Evolutionary conservation across 495 filamentous ascomycete species (phyloP), one percentile per base, ranked within the genome.

Genomic region (Collariella sp.): DNA sequence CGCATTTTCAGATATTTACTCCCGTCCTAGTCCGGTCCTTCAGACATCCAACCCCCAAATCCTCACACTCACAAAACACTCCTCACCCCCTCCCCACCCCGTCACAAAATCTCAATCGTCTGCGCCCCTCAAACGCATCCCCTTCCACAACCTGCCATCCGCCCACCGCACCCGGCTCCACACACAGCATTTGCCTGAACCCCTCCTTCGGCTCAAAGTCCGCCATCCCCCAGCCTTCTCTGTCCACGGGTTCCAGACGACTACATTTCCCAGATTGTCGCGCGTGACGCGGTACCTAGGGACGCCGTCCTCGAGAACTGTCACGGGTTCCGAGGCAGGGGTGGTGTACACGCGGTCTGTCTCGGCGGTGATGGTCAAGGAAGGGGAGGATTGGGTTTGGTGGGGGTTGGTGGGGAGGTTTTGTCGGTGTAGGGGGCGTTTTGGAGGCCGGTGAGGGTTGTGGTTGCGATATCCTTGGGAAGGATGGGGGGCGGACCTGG

Each of bases 191-290:
- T 19, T 88, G 79, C 73, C 86, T 85, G 70, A 83, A 96, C 20
- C 88, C 93, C 53, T 89, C 87, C 61, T 89, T 83, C 4, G 91
- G 91, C 43, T 78, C 82, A 70, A 99, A 96, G 62, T 99, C 93
- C 33, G 73, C 83, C 77, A 97, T 91, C 0, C 77, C 78, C 58
- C 77, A 7, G 87, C 85, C 69, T 91, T 91, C 50, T 88, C 87
- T 29, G 76, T 76, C 90, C 93, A 96, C 4, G 94, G 94, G 68
- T 99, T 99, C 94, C 94, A 99, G 2, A 99, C 88, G 2, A 96
- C 91, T 31, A 90, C 84, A 49, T 97, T 88, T 50, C 72, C 72
- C 51, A 99, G 72, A 61, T 85, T 89, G 68, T 95, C 87, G 38
- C 94, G 79, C 16, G 81, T 78, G 29, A 96, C 74, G 19, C 79